Percentiles rank a stretch among this genome's conserved stretches.
phyloP scores from a whole-genome alignment of 371 early-diverging fungal genomes.

The Nematocida sp. region DNA sequence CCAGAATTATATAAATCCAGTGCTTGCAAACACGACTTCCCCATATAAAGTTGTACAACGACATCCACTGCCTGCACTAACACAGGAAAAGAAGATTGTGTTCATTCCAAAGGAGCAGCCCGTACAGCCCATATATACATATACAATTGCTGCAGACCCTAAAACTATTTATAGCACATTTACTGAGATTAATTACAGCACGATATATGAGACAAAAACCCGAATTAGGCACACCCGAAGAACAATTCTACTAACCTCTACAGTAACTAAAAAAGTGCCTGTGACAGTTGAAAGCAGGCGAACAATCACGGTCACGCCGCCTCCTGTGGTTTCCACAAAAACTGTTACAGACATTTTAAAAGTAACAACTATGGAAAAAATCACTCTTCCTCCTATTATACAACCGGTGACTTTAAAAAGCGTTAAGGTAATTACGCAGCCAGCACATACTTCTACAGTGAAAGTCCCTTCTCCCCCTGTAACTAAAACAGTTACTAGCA shows the following conservation, averaged over 20 bases:
- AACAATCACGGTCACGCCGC: constrained; percentile 7
- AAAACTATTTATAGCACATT: not conserved
- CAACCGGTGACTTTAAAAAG: constrained; percentile 22
- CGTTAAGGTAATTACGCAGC: constrained; percentile 18
- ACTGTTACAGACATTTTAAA: constrained; percentile 26
- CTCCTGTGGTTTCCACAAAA: constrained; percentile 27
- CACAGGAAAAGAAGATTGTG: not conserved
- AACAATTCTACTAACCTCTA: not conserved
- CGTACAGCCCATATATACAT: no score
- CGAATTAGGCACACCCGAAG: not conserved
- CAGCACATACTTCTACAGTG: not conserved
- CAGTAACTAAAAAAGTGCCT: constrained; percentile 11
- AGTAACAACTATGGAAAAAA: constrained; percentile 7
- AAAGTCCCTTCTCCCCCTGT: constrained; percentile 2
- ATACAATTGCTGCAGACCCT: no score
- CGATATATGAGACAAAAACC: constrained; percentile 17
- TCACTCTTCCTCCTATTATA: constrained; percentile 11
- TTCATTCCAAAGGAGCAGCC: not conserved
- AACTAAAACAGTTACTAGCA: constrained; percentile 10
- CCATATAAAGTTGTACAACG: not conserved
- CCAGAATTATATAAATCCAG: not conserved
- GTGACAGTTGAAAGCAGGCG: constrained; percentile 20
- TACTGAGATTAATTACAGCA: constrained; percentile 9
- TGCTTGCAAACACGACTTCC: not conserved
- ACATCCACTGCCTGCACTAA: not conserved